phyloP scores from a whole-genome alignment of 352 stramenopile species.

The Discostella stelligera region DNA sequence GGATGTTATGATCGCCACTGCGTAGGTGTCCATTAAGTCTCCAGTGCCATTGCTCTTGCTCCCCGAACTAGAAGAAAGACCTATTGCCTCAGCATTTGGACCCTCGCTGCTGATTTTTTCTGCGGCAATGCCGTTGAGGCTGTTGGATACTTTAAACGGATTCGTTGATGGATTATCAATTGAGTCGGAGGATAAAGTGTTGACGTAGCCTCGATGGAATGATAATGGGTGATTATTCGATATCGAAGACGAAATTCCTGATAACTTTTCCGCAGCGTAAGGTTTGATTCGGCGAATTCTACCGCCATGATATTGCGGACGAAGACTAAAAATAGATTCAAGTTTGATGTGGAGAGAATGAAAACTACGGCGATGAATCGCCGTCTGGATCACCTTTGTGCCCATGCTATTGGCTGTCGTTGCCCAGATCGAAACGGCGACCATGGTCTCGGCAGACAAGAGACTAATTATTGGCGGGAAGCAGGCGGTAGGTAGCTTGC shows the following conservation, averaged over 20 bases:
- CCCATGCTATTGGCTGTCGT: neutral
- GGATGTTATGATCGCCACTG: slow-evolving; percentile 20
- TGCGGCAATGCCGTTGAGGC: too few relatives aligned
- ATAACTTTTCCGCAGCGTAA: neutral
- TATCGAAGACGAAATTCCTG: neutral
- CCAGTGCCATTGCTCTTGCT: neutral
- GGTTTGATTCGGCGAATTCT: neutral
- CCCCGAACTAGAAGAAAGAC: neutral
- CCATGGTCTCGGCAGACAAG: neutral
- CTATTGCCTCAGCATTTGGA: too few relatives aligned
- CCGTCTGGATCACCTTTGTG: neutral
- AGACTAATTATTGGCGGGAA: too few relatives aligned
- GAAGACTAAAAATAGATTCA: neutral
- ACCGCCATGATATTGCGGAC: neutral
- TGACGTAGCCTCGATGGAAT: neutral
- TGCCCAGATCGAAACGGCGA: neutral
- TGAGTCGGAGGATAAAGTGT: neutral
- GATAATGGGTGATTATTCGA: neutral
- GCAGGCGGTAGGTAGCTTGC: too few relatives aligned
- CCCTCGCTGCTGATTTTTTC: too few relatives aligned
- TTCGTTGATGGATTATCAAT: too few relatives aligned
- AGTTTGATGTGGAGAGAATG: neutral
- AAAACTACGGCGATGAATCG: neutral
- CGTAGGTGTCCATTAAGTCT: slow-evolving; percentile 26
- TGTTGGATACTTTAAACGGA: too few relatives aligned